These are phyloP conservation scores for Trichodelitschia bisporula DNA, from an alignment of 495 filamentous ascomycete species.

Conservation along the genomic window DNA sequence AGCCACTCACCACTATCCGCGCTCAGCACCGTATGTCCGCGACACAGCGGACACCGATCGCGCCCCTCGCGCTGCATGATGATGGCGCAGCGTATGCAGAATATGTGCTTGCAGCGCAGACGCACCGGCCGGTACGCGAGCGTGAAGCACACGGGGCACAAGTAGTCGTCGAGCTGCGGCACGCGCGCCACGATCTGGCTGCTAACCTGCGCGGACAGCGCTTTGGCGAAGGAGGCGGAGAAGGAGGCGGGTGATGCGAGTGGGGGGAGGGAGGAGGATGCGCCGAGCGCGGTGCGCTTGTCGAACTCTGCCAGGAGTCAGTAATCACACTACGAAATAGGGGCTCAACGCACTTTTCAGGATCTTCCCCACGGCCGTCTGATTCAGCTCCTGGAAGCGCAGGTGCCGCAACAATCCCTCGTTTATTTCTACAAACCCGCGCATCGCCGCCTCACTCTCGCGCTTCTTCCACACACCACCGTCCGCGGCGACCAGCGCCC, in stretches of 20 bases:
- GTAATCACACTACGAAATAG: not conserved
- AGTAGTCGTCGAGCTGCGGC: constrained; percentile 47
- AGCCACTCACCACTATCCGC: constrained; percentile 26
- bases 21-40: constrained; percentile 30
- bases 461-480: constrained; percentile 26
- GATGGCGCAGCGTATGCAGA: constrained; percentile 50
- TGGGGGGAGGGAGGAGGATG: constrained; percentile 26
- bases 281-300: constrained; percentile 47
- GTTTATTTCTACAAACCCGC: constrained; percentile 39
- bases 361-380: constrained; percentile 43
- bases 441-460: constrained; percentile 28
- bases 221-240: constrained; percentile 31
- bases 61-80: constrained; percentile 37
- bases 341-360: constrained; percentile 35
- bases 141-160: constrained; percentile 46
- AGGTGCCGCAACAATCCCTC: constrained; percentile 35
- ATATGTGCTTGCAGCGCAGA: constrained; percentile 37
- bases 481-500: constrained; percentile 3
- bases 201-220: constrained; percentile 38
- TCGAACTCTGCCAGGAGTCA: constrained; percentile 38
- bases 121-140: constrained; percentile 42
- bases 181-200: constrained; percentile 36
- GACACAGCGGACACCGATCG: constrained; percentile 39
- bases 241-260: constrained; percentile 24
- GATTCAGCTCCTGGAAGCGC: constrained; percentile 51